Base-by-base conservation (phyloP, 129 eudicot genomes). In the sunflower (Helianthus annuus) region DNA sequence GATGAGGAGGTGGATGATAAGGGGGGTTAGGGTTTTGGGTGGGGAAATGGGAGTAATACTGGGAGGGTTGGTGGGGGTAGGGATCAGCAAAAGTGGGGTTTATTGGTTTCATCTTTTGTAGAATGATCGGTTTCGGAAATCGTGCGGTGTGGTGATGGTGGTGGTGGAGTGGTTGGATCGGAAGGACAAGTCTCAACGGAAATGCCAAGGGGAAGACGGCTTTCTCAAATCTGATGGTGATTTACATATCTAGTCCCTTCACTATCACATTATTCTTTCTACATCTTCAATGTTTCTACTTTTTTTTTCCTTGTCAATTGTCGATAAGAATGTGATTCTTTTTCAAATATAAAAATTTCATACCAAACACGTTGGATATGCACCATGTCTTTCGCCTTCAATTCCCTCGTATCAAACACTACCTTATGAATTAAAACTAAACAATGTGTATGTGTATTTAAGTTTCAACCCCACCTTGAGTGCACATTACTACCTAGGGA, bases 21-120 rank as follows among this genome's bases (percentile, higher is more conserved):
- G 32, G 32, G 32, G 89, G 87, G 68, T 75, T 80, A 80, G 86
- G 92, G 88, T 73, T 79, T 71, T 70, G 80, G 53, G 78, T 2
- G 66, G 70, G 70, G 52, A 73, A 48, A 73, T 73, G 34, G 11
- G 77, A 73, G 19, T 73, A 73, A 45, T 29, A 73, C 15, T 61
- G 69, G n/a, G 77, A 48, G 60, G 77, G 48, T 14, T 64, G 63
- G n/a, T 73, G 27, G 36, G 51, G 71, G 29, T 73, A 73, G 4
- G 38, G 15, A 63, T 63, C 70, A 12, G 78, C 14, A 0, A 63
- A 73, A 64, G 64, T 36, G 10, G 42, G 12, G 29, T 73, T 29
- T 38, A 42, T 12, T 19, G 78, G 78, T 49, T 73, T 62, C 78
- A 73, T 73, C 51, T 48, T 62, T 9, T 10, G 4, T 17, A 6